These are phyloP conservation scores for Pyricularia grisea DNA, from an alignment of 2,329 filamentous ascomycete genomes.

Conservation along the genomic window DNA sequence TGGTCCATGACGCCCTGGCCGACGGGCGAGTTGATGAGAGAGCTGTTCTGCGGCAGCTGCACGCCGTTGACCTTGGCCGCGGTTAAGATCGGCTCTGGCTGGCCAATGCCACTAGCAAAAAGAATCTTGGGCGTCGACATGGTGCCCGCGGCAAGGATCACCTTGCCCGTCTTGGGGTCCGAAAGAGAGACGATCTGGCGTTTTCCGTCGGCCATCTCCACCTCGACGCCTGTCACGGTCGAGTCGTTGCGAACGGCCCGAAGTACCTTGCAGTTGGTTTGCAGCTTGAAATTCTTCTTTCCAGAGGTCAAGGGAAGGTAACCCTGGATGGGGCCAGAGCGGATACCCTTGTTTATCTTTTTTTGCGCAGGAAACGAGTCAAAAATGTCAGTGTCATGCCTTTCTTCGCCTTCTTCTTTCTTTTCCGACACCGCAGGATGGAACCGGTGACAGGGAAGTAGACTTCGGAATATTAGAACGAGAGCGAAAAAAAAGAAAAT, in stretches of 20 bases:
- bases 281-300: constrained; percentile 15
- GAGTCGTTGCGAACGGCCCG: constrained; percentile 13
- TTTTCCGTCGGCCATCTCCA: constrained; percentile 10
- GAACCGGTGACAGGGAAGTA: neutral
- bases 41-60: constrained; percentile 13
- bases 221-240: constrained; percentile 13
- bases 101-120: constrained; percentile 11
- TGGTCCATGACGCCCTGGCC: constrained; percentile 14
- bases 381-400: neutral
- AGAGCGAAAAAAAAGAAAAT: neutral
- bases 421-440: neutral
- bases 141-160: constrained; percentile 14
- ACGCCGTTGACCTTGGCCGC: constrained; percentile 8
- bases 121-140: constrained; percentile 14
- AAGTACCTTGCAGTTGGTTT: constrained; percentile 14
- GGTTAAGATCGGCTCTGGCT: constrained; percentile 10
- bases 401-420: neutral
- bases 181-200: constrained; percentile 13
- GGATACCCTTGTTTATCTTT: constrained; percentile 9
- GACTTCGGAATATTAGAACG: neutral
- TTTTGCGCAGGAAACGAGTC: neutral
- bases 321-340: constrained; percentile 13
- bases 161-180: constrained; percentile 11
- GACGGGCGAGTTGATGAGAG: constrained; percentile 18
- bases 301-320: constrained; percentile 14